Base-by-base conservation (phyloP, 2,329 filamentous ascomycete genomes). In the Pseudogymnoascus sp. region DNA sequence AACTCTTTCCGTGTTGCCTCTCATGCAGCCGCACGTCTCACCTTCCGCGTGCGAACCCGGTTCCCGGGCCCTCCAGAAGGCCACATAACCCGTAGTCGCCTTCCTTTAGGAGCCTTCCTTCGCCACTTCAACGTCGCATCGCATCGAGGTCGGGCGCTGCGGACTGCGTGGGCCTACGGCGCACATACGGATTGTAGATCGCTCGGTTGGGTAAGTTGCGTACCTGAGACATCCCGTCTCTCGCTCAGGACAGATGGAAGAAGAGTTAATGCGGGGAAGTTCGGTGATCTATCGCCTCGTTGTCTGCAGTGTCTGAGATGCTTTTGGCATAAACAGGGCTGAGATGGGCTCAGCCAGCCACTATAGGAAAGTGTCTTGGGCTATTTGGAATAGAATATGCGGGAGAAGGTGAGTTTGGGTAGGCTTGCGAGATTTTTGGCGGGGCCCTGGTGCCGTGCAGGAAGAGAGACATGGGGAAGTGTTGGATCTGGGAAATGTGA, bases 331-430 rank as follows among this genome's bases (percentile, higher is more conserved):
- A 19, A 8, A 19, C 19, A 12, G 39, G 41, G 21, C 21, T n/a
- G 12, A 5, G 11, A 29, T 49, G 43, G 12, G 7, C 14, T n/a
- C 43, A n/a, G 14, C 43, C 23, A 29, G 43, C 23, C 43, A 29
- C 41, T 29, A 14, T 10, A 4, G 23, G 41, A 6, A 14, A 5
- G 23, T 49, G 21, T 29, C 21, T 26, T 19, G 23, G 23, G 23
- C 19, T 49, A 49, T 49, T 49, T 49, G 43, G 43, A 49, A 49
- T 49, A 16, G 43, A 49, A 49, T 49, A 49, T 49, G 43, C 43
- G 43, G 43, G 43, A 49, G 43, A 49, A 49, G 21, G 43, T 49
- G 43, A 49, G 43, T 49, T 49, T 29, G 43, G 43, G 14, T 49
- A 49, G 43, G 43, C 43, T 49, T 49, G 43, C 43, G 43, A 49